Evolutionary conservation across 352 stramenopile genomes (phyloP).

Genomic region (Nothophytophthora sp.): DNA sequence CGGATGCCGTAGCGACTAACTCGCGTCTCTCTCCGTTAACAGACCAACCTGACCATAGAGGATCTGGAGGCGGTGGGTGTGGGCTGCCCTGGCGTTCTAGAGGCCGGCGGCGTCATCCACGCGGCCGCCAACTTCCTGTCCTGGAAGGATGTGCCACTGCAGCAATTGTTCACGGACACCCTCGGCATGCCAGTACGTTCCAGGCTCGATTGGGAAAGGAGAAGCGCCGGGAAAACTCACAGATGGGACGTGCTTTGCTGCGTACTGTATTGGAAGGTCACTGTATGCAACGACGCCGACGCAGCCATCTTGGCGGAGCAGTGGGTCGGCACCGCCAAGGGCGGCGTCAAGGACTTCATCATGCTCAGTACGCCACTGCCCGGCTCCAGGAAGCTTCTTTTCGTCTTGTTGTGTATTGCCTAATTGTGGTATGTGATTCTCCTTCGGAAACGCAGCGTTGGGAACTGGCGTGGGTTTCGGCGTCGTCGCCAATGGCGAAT

Average conservation of each 20-base stretch:
- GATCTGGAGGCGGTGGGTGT: slow-evolving; percentile 56
- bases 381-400: background rate
- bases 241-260: background rate
- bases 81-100: slow-evolving; percentile 62
- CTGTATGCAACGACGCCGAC: slow-evolving; percentile 79
- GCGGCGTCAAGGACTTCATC: slow-evolving; percentile 66
- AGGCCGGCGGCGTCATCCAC: slow-evolving; percentile 50
- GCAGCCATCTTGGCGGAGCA: slow-evolving; percentile 80
- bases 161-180: slow-evolving; percentile 44
- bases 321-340: slow-evolving; percentile 73
- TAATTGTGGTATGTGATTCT: slow-evolving; percentile 2
- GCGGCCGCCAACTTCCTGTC: slow-evolving; percentile 70
- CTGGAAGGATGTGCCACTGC: slow-evolving; percentile 66
- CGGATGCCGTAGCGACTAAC: background rate
- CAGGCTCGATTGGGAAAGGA: too few species aligned
- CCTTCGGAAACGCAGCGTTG: slow-evolving; percentile 39
- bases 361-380: slow-evolving; percentile 70
- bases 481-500: slow-evolving; percentile 58
- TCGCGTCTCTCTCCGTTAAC: slow-evolving; percentile 9
- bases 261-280: slow-evolving; percentile 21
- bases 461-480: slow-evolving; percentile 77
- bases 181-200: slow-evolving; percentile 32
- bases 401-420: background rate
- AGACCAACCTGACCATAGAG: slow-evolving; percentile 29
- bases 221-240: background rate